Base-by-base conservation (phyloP, 1,284 basidiomycete species). In the Melanopsichium pennsylvanicum region DNA sequence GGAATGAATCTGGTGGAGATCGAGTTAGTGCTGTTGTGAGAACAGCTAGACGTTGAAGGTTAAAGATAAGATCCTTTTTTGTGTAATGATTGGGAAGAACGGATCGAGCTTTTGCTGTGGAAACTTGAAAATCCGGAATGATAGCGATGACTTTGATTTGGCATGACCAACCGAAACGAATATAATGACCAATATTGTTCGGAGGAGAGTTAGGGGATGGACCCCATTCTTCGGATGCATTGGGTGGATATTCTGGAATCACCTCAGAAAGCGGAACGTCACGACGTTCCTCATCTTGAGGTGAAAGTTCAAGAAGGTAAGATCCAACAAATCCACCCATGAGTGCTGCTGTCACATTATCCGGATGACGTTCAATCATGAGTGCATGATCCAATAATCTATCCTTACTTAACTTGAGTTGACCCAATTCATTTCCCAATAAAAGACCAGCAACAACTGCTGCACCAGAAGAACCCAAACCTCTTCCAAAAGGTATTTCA, bases 331-430 rank as follows among this genome's bases (percentile, higher is more conserved):
- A 98, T 0, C 96, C 96, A 33, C 96, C 96, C 26, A 97, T 87
- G 29, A 99, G 87, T 0, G 95, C 95, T 0, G 96, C 96, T 0
- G 96, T 96, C 70, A 99, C 95, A 81, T 99, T 99, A 84, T 99
- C 96, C 8, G 96, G 96, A 82, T 99, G 96, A 10, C 96, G 87
- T 83, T 99, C 96, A 75, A 99, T 94, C 96, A 99, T 98, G 55
- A 99, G 86, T 1, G 96, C 94, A 80, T 93, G 95, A 83, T 99
- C 96, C 54, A 98, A 87, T 73, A 96, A 85, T 23, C 96, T 87
- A 44, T 86, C 86, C 26, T 83, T 85, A 15, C 89, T 80, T 12
- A 98, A 86, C 21, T 85, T 80, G 59, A 98, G 86, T 41, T 87
- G 71, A 13, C 92, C 95, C 12, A 98, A 84, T 16, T 88, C 86